phyloP scores from a whole-genome alignment of 257 asterid genomes.

The Mentha longifolia region DNA sequence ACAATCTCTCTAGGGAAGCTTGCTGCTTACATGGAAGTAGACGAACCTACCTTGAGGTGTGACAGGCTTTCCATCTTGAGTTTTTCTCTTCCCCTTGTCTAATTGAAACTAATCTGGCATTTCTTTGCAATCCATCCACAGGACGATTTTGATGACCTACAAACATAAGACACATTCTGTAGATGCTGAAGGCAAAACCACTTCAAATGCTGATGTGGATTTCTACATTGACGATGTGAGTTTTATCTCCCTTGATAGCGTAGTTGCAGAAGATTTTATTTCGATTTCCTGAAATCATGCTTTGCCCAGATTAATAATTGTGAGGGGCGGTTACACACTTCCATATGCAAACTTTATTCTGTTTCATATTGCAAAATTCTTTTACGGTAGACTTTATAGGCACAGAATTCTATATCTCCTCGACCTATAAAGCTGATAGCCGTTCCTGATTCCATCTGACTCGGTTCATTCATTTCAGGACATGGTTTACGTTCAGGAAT shows the following conservation, averaged over 20 bases:
- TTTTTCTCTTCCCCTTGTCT: not conserved
- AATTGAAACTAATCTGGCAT: not conserved
- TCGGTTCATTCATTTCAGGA: slow-evolving; percentile 46
- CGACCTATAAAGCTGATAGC: not conserved
- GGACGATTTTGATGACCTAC: slow-evolving; percentile 92
- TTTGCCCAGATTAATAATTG: not conserved
- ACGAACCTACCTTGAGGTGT: slow-evolving; percentile 85
- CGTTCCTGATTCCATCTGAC: not conserved
- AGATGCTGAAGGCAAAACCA: slow-evolving; percentile 69
- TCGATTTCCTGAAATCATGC: not conserved
- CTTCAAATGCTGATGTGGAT: slow-evolving; percentile 77
- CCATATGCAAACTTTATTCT: too few species aligned
- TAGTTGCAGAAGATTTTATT: not conserved
- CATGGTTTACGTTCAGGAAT: slow-evolving; percentile 55
- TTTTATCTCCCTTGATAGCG: not conserved
- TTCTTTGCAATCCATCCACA: slow-evolving; percentile 37
- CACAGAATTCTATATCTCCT: too few species aligned
- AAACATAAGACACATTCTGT: slow-evolving; percentile 95
- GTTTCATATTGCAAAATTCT: too few species aligned
- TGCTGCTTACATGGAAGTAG: slow-evolving; percentile 84
- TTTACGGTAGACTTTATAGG: too few species aligned
- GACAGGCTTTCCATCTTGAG: slow-evolving; percentile 19
- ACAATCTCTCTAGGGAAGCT: slow-evolving; percentile 83
- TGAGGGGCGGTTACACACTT: not conserved
- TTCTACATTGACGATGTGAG: slow-evolving; percentile 34